Evolutionary conservation across 371 early-diverging fungal genomes (phyloP).

Genomic region (Chytridiales sp.): DNA sequence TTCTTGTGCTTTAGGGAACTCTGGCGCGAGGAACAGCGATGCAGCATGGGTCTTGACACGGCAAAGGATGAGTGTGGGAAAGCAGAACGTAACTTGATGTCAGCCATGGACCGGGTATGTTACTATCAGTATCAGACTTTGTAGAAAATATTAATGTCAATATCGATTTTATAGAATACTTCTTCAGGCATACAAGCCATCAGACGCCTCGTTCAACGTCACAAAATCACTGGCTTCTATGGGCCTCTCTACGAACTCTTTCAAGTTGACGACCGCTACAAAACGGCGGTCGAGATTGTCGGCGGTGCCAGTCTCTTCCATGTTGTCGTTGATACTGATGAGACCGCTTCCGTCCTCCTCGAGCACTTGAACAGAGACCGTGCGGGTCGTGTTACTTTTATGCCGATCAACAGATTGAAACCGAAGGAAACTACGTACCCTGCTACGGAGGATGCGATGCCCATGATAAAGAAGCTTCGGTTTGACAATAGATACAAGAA

Average conservation of each 20-base stretch:
- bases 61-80: constrained; percentile 73
- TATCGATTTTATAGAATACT: constrained; percentile 13
- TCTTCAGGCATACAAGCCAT: constrained; percentile 70
- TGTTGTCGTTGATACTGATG: constrained; percentile 95
- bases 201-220: constrained; percentile 59
- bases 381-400: constrained; percentile 91
- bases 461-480: constrained; percentile 72
- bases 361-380: constrained; percentile 71
- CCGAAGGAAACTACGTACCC: constrained; percentile 60
- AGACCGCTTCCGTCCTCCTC: constrained; percentile 79
- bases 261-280: constrained; percentile 78
- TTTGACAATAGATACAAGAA: constrained; percentile 65
- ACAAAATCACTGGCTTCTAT: constrained; percentile 73
- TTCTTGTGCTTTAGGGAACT: constrained; percentile 39
- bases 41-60: constrained; percentile 66
- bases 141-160: not conserved
- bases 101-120: constrained; percentile 74
- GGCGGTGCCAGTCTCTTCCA: constrained; percentile 92
- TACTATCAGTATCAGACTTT: not conserved
- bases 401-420: constrained; percentile 89
- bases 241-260: constrained; percentile 93
- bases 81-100: constrained; percentile 68
- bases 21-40: constrained; percentile 89
- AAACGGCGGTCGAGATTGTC: constrained; percentile 87
- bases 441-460: constrained; percentile 73